phyloP scores from a whole-genome alignment of 441 rosid genomes.

The Croton laevigatus region DNA sequence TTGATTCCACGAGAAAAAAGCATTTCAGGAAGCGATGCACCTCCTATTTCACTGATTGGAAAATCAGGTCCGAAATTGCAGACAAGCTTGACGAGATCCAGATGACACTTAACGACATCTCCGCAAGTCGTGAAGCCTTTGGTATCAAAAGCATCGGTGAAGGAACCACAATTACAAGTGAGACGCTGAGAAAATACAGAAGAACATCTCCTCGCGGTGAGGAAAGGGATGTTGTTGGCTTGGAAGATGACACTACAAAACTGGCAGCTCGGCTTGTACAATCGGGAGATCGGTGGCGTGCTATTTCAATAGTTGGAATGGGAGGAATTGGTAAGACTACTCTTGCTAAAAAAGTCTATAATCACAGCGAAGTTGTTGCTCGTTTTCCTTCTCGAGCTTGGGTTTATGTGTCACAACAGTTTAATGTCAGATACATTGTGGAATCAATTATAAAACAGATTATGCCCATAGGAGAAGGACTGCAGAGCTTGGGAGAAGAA shows the following conservation, averaged over 20 bases:
- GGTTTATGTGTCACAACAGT: slow-evolving; percentile 15
- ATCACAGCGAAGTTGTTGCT: not conserved
- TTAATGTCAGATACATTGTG: not conserved
- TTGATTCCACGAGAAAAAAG: not conserved
- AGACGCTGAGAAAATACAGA: slow-evolving; percentile 5
- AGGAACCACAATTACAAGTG: slow-evolving; percentile 13
- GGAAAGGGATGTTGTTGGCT: slow-evolving; percentile 25
- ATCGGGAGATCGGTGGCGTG: slow-evolving; percentile 7
- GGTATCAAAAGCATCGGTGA: slow-evolving; percentile 23
- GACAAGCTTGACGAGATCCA: not conserved
- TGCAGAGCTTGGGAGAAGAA: not conserved
- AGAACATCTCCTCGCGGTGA: slow-evolving; percentile 18
- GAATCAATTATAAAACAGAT: slow-evolving; percentile 9
- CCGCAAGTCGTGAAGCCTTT: slow-evolving; percentile 21
- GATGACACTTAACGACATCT: slow-evolving; percentile 17
- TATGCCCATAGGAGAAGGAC: not conserved
- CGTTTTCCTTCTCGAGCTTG: slow-evolving; percentile 16
- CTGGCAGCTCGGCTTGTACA: slow-evolving; percentile 9
- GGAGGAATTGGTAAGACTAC: slow-evolving; percentile 25
- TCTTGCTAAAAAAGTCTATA: slow-evolving; percentile 16
- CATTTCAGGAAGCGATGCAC: slow-evolving; percentile 20
- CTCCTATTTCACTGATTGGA: slow-evolving; percentile 23
- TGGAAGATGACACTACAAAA: slow-evolving; percentile 6
- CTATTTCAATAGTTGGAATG: slow-evolving; percentile 21
- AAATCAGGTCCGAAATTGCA: slow-evolving; percentile 28